Evolutionary conservation across 768 basidiomycete species (phyloP).

Genomic region (Amanita pseudoporphyria): DNA sequence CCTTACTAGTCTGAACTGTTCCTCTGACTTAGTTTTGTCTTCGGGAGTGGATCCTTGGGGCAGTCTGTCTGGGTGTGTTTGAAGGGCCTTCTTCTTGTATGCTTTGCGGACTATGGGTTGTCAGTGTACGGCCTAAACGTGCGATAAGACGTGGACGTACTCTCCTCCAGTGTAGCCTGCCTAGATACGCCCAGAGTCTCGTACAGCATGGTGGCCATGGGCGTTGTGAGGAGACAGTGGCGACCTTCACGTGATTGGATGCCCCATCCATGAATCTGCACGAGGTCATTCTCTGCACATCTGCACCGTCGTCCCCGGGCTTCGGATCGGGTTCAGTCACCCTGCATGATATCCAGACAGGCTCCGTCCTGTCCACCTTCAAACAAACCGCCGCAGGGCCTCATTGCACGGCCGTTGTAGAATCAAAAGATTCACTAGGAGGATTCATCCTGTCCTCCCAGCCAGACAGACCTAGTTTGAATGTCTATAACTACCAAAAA

Average conservation of each 20-base stretch:
- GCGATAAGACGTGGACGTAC: conserved; percentile 30
- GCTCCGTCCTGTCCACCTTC: conserved; percentile 71
- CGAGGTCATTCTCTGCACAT: conserved; percentile 59
- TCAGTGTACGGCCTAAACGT: background rate
- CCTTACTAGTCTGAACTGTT: conserved; percentile 35
- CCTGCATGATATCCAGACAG: conserved; percentile 76
- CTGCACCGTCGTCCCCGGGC: conserved; percentile 35
- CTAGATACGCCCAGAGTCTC: conserved; percentile 44
- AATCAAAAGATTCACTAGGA: conserved; percentile 63
- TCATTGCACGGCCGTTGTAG: conserved; percentile 61
- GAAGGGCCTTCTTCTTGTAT: conserved; percentile 63
- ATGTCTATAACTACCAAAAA: conserved; percentile 93
- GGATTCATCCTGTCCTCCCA: conserved; percentile 82
- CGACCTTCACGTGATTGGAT: conserved; percentile 4
- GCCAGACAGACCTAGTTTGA: conserved; percentile 78
- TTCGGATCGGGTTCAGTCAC: conserved; percentile 55
- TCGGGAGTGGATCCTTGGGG: conserved; percentile 42
- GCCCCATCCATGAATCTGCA: conserved; percentile 46
- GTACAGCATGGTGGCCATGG: conserved; percentile 55
- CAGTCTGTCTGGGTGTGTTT: conserved; percentile 71
- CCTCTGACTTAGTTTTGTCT: conserved; percentile 54
- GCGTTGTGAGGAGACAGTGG: background rate
- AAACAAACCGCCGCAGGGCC: conserved; percentile 67
- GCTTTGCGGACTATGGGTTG: conserved; percentile 55
- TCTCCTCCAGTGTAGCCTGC: conserved; percentile 53